Percentiles rank a stretch among this genome's conserved stretches.
Conservation (phyloP, 208 protist species). For the Leishmania braziliensis region DNA sequence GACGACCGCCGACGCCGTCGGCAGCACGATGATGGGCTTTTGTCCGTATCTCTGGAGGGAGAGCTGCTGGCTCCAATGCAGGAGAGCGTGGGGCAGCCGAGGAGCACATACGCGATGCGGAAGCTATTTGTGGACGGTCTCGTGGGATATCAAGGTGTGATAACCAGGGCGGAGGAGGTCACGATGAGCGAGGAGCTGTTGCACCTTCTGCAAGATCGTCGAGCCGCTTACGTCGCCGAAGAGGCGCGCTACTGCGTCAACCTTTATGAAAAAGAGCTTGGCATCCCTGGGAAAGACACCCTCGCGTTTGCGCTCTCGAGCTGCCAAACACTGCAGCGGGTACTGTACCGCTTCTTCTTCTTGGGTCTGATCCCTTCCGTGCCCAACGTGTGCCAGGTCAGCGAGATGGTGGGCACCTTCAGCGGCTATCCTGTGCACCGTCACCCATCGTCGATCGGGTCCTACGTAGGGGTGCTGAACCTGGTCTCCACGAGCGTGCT, state of each 20-base stretch:
- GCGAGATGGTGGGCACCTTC: slow-evolving; percentile 91
- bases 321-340: slow-evolving; percentile 68
- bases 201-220: slow-evolving; percentile 62
- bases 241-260: slow-evolving; percentile 92
- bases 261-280: slow-evolving; percentile 82
- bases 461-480: slow-evolving; percentile 88
- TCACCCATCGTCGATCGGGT: slow-evolving; percentile 77
- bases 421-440: slow-evolving; percentile 87
- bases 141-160: slow-evolving; percentile 82
- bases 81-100: slow-evolving; percentile 73
- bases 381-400: slow-evolving; percentile 90
- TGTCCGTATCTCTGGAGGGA: slow-evolving; percentile 53
- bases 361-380: slow-evolving; percentile 79
- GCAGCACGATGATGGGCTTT: slow-evolving; percentile 55
- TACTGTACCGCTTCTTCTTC: slow-evolving; percentile 79
- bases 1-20: slow-evolving; percentile 52
- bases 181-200: slow-evolving; percentile 79
- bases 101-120: slow-evolving; percentile 81
- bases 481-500: slow-evolving; percentile 84
- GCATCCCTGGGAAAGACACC: slow-evolving; percentile 81
- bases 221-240: slow-evolving; percentile 85
- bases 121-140: slow-evolving; percentile 82
- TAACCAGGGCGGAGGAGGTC: slow-evolving; percentile 77
- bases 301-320: slow-evolving; percentile 76
- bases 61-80: slow-evolving; percentile 64